Evolutionary conservation across 1,284 basidiomycete genomes (phyloP).

Genomic region (Melampsora americana): DNA sequence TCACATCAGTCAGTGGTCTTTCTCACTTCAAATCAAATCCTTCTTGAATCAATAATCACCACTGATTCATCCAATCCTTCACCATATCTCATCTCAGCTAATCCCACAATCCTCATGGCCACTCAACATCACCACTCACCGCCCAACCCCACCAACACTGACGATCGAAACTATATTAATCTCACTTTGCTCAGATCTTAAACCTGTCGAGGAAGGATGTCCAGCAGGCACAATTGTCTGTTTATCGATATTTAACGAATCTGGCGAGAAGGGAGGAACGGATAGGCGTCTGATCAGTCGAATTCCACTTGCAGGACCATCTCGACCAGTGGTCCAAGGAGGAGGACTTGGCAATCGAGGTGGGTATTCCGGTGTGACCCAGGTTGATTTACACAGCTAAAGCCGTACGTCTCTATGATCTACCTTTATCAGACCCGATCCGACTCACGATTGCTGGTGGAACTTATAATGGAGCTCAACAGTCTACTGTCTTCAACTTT

Average conservation of each 20-base stretch:
- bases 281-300: constrained; percentile 19
- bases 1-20: constrained; percentile 4
- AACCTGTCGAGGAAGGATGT: background rate
- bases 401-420: background rate
- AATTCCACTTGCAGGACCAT: constrained; percentile 17
- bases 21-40: background rate
- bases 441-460: background rate
- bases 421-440: background rate
- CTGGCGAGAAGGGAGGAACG: background rate
- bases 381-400: background rate
- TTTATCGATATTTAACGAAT: constrained; percentile 23
- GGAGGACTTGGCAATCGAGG: background rate
- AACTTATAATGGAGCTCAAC: constrained; percentile 23
- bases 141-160: constrained; percentile 19
- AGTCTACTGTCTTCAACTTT: constrained; percentile 4
- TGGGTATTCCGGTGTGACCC: background rate
- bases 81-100: background rate
- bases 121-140: constrained; percentile 17
- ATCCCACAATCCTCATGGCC: constrained; percentile 6
- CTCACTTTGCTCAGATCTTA: constrained; percentile 26
- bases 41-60: background rate
- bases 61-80: background rate
- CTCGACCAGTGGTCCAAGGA: background rate
- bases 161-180: constrained; percentile 18
- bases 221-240: constrained; percentile 26